Base-by-base conservation (phyloP, 371 early-diverging fungal genomes). In the Polyrhizophydium stewartii region DNA sequence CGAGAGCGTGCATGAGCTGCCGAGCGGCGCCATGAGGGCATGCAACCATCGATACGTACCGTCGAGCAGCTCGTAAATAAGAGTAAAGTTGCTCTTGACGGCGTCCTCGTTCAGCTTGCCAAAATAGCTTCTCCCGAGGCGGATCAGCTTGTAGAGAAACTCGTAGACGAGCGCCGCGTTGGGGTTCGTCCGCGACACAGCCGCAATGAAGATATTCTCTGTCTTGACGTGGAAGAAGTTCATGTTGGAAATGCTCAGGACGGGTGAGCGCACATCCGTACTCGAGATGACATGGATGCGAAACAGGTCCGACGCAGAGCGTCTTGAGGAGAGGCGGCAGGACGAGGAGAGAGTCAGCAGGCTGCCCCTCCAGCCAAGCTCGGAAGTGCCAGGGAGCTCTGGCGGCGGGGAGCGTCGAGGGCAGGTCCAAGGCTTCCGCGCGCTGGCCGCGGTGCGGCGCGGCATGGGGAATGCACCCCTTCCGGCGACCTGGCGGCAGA, bases 221-320 rank as follows among this genome's bases (percentile, higher is more conserved):
- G 92, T 91, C 55, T 88, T 87, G 50, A 92, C 87, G 67, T 94
- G 93, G 73, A 89, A 92, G 68, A 92, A 92, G 2, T 92, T 86
- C 2, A 89, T 90, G 33, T 87, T 86, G 46, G 92, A 92, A 27
- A 96, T 73, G 0, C 93, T 93, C 41, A 91, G 90, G 62, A 96
- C 89, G 27, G 98, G 98, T 19, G 93, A 92, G 55, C 89, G 91
- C 2, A 92, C 85, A 53, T 92, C 87, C 19, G 92, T 89, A 60
- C 90, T 90, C 24, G 96, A 91, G 61, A 97, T 92, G 58, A 96
- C 95, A 64, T 96, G 95, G 61, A 97, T 93, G 56, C 98, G 89
- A 76, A 97, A 97, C 47, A 94, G 83, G 63, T 97, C 98, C 3
- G 95, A 90, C 17, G 92, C 86, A 37, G 96, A 93, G 40, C 96